Evolutionary conservation across 441 rosid genomes (phyloP), one percentile per base, ranked within the genome.

Genomic region (Breynia disticha): DNA sequence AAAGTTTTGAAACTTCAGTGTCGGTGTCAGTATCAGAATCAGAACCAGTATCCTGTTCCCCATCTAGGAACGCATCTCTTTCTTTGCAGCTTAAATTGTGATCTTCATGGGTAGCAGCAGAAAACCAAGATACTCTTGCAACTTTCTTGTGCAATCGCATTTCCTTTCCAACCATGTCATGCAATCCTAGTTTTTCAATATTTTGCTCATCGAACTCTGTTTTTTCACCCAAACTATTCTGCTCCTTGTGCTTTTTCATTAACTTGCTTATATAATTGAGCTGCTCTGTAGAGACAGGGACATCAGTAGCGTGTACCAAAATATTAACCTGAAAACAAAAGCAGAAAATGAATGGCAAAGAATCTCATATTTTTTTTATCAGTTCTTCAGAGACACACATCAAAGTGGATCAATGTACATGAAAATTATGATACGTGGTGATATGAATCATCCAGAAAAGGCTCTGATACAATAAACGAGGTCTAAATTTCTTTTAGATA

Each of bases 261-360:
- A 94, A 65, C 76, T 82, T 84, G 61, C 88, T 76, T 60, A 94
- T 76, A 48, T 71, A 79, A 73, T 83, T 83, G 46, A 94, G 84
- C 65, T 94, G 91, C 66, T 81, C 81, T 54, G 80, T 73, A 19
- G 95, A 83, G 48, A 80, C 86, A 67, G 74, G 83, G 57, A 72
- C 72, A 68, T 87, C 94, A 64, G 90, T 78, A 46, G 95, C 67
- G 78, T 79, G 80, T 52, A 81, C 80, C 86, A 94, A 76, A 66
- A 90, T 76, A 74, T 90, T 89, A 65, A 90, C 99, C 99, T 94
- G 83, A 69, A 68, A 68, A 46, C 44, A 64, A 53, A 76, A 66
- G 56, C 38, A 65, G 28, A 47, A 50, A 59, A n/a, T 38, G 43
- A 61, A 60, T 44, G 43, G 43, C 12, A 39, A 13, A 9, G 7